Evolutionary conservation across 2,329 filamentous ascomycete species (phyloP), one percentile per base, ranked within the genome.

Genomic region (Monosporascus sp.): DNA sequence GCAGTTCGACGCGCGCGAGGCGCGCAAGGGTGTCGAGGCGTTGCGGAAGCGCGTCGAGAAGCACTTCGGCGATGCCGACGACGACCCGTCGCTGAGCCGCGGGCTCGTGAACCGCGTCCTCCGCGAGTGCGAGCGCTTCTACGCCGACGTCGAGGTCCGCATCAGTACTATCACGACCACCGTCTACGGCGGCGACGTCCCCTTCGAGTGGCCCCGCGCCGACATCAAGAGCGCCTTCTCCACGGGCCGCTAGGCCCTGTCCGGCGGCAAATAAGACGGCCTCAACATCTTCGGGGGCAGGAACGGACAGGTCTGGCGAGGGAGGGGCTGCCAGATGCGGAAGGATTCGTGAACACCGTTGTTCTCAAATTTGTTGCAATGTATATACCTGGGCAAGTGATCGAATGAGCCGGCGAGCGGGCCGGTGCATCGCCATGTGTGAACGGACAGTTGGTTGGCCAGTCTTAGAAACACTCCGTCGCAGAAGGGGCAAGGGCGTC

Each of bases 11-110:
- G 78, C 78, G 20, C 92, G 89, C 67, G 91, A 97, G 70, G 82
- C 97, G 44, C 83, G 88, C 58, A 91, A 92, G 67, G 92, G 93
- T n/a, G 87, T 96, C 60, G 90, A 96, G 64, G 82, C 89, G 51
- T 77, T 97, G 60, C 87, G 87, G 64, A 96, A 96, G 75, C 83
- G 93, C 48, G 89, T 97, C 1, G 93, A 97, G 72, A 99, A 97
- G 75, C 93, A 97, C 71, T 97, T 97, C 76, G 90, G 90, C 44
- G 90, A 96, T 60, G 88, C 86, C 5, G 90, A 95, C 61, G 90
- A 95, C 61, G 88, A 92, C 58, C 83, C 84, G 52, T 81, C 75
- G 22, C 75, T 87, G 51, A 87, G 83, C 62, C 74, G 75, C 48
- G 75, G 75, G 37, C 72, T 87, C 41, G 83, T 85, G 24, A 70